A percentile compares a stretch with the other conserved stretches of the same genome.
Evolutionary conservation across 768 basidiomycete genomes (phyloP).

Genomic region (Collybia nuda): DNA sequence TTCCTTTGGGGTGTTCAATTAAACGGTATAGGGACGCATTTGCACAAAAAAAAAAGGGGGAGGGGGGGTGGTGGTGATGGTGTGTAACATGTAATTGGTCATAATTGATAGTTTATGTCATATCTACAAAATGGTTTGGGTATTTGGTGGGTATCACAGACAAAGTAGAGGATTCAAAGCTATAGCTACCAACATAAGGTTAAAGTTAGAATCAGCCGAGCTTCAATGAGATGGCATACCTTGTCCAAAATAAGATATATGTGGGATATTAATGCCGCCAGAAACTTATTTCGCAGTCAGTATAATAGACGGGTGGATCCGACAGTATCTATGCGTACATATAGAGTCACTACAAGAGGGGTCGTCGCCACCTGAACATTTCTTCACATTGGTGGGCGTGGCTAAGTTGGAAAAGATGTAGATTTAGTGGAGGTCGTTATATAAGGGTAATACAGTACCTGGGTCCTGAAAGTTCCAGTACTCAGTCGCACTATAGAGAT

Average conservation of each 20-base stretch:
- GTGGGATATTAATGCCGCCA: conserved; percentile 46
- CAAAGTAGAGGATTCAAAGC: conserved; percentile 5
- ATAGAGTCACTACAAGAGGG: conserved; percentile 46
- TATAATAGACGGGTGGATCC: background rate
- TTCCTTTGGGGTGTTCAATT: too few species aligned
- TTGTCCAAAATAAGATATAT: conserved; percentile 45
- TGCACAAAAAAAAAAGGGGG: too few species aligned
- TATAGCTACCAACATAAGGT: background rate
- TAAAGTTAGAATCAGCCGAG: background rate
- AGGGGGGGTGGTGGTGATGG: too few species aligned
- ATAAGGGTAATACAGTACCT: conserved; percentile 9
- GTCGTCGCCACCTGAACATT: conserved; percentile 45
- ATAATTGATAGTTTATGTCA: background rate
- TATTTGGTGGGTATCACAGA: background rate
- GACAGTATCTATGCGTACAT: conserved; percentile 25
- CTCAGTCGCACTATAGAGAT: conserved; percentile 18
- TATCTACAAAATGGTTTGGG: background rate
- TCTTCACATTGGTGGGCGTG: conserved; percentile 34
- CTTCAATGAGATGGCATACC: conserved; percentile 21
- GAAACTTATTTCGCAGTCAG: conserved; percentile 29
- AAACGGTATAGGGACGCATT: too few species aligned
- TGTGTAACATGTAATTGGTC: too few species aligned
- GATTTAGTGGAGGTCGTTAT: background rate
- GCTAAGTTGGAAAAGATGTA: conserved; percentile 14
- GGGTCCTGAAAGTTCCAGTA: conserved; percentile 53